Conservation (phyloP, 2,329 filamentous ascomycete genomes). For the Anthostomella pinea region DNA sequence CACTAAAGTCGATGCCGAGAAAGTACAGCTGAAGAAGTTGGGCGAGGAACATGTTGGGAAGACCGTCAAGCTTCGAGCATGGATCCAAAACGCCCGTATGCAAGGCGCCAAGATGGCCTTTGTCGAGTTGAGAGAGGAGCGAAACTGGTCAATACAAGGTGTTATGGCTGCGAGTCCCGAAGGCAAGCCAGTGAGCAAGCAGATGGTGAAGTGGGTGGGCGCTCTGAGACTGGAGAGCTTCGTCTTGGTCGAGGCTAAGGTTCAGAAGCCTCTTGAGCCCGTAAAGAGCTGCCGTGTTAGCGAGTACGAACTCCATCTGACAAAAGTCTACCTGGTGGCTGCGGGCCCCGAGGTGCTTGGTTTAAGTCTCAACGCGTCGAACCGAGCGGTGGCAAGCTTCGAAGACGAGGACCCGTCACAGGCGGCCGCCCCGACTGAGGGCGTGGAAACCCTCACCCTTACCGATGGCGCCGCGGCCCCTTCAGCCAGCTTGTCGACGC, state of each 20-base stretch:
- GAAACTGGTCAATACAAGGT: slow-evolving; percentile 76
- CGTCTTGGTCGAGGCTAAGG: slow-evolving; percentile 74
- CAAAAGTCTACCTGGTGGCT: slow-evolving; percentile 77
- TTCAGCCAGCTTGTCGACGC: slow-evolving; percentile 76
- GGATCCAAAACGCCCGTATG: slow-evolving; percentile 82
- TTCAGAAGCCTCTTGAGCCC: slow-evolving; percentile 79
- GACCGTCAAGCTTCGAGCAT: slow-evolving; percentile 72
- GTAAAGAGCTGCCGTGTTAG: slow-evolving; percentile 84
- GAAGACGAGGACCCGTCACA: slow-evolving; percentile 50
- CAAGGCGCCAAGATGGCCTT: slow-evolving; percentile 92
- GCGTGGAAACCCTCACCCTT: slow-evolving; percentile 40
- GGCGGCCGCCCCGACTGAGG: slow-evolving; percentile 29
- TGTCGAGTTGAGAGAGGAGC: slow-evolving; percentile 76
- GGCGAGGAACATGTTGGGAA: slow-evolving; percentile 64
- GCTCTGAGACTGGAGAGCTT: slow-evolving; percentile 76
- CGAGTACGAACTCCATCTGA: slow-evolving; percentile 82
- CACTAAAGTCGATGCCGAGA: slow-evolving; percentile 54
- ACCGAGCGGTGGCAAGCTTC: slow-evolving; percentile 55
- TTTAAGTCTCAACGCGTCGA: slow-evolving; percentile 55
- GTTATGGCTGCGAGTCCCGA: slow-evolving; percentile 68
- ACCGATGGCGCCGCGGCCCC: slow-evolving; percentile 47
- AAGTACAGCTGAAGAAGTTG: slow-evolving; percentile 62
- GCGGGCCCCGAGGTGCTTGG: slow-evolving; percentile 56
- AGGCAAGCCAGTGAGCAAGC: slow-evolving; percentile 64
- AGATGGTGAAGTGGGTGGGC: slow-evolving; percentile 92